Percentiles rank a stretch among this genome's conserved stretches.
These are phyloP conservation scores for Fusarium sp. DNA, from an alignment of 2,329 filamentous ascomycete species.

Conservation along the genomic window DNA sequence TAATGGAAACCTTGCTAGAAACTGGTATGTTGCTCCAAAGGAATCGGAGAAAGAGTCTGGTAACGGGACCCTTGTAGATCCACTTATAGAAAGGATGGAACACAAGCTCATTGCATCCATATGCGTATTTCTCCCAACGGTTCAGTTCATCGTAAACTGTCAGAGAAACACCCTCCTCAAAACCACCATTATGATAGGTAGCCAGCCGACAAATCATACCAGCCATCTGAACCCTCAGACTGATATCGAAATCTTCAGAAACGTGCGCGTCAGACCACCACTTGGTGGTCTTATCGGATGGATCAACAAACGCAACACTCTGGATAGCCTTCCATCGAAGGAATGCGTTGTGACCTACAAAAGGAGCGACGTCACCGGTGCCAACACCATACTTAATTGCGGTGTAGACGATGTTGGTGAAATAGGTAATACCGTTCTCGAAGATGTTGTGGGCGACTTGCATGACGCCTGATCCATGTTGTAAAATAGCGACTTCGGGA, in stretches of 20 bases:
- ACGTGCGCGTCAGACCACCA: slow-evolving; percentile 83
- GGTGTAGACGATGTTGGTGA: slow-evolving; percentile 82
- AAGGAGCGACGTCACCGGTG: slow-evolving; percentile 78
- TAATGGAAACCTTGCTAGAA: slow-evolving; percentile 76
- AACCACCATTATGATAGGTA: slow-evolving; percentile 75
- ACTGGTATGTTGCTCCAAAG: slow-evolving; percentile 62
- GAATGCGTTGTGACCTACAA: slow-evolving; percentile 83
- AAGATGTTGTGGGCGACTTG: slow-evolving; percentile 79
- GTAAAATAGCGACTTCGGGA: slow-evolving; percentile 77
- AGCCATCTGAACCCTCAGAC: slow-evolving; percentile 75
- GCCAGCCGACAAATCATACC: slow-evolving; percentile 77
- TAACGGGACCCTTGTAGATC: slow-evolving; percentile 72
- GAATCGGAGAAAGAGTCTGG: slow-evolving; percentile 59
- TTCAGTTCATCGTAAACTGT: slow-evolving; percentile 79
- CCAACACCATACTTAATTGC: slow-evolving; percentile 78
- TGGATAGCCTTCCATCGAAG: slow-evolving; percentile 69
- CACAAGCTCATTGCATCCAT: slow-evolving; percentile 77
- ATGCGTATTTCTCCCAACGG: slow-evolving; percentile 80
- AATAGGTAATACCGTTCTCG: slow-evolving; percentile 80
- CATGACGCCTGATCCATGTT: slow-evolving; percentile 82
- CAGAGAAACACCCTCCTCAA: slow-evolving; percentile 79
- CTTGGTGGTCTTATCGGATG: slow-evolving; percentile 66
- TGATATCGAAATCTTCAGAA: slow-evolving; percentile 83
- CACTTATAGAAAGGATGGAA: slow-evolving; percentile 75
- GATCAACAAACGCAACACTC: slow-evolving; percentile 42